A percentile compares a stretch with the other conserved stretches of the same genome.
Conservation (phyloP, 2,329 filamentous ascomycete genomes). For the Pseudocercospora pini-densiflorae region DNA sequence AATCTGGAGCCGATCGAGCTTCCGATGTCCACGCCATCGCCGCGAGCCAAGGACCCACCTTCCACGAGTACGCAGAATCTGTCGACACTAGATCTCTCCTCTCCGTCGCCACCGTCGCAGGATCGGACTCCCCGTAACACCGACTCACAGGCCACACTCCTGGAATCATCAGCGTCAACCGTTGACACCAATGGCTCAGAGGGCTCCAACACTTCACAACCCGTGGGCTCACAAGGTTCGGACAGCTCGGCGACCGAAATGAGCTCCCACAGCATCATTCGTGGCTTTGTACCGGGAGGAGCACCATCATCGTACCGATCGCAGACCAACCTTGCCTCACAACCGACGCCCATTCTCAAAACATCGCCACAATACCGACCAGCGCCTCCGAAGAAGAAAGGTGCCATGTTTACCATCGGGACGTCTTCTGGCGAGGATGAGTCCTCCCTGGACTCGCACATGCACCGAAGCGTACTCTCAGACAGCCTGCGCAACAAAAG, state of each 20-base stretch:
- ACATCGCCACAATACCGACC: constrained; percentile 42
- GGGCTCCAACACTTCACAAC: constrained; percentile 44
- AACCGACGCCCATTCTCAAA: constrained; percentile 66
- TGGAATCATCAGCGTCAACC: constrained; percentile 65
- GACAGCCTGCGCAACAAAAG: constrained; percentile 54
- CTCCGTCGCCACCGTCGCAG: constrained; percentile 47
- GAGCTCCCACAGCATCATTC: constrained; percentile 72
- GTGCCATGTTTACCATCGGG: constrained; percentile 74
- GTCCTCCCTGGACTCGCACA: constrained; percentile 70
- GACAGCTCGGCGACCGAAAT: constrained; percentile 68
- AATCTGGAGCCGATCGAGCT: constrained; percentile 65
- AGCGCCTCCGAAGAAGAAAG: constrained; percentile 63
- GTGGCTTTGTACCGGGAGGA: constrained; percentile 81
- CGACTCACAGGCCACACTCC: constrained; percentile 28
- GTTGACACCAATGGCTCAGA: constrained; percentile 49
- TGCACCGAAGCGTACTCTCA: constrained; percentile 62
- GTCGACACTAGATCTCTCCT: constrained; percentile 35
- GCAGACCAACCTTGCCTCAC: constrained; percentile 60
- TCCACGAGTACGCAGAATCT: constrained; percentile 40
- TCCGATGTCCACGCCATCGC: constrained; percentile 32
- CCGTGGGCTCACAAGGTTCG: constrained; percentile 47
- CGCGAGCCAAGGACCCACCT: constrained; percentile 22
- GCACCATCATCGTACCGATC: constrained; percentile 71
- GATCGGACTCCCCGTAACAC: constrained; percentile 17
- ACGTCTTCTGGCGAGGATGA: constrained; percentile 82